Base-by-base conservation (phyloP, 2,329 filamentous ascomycete genomes). In the Sporothrix dimorphospora region DNA sequence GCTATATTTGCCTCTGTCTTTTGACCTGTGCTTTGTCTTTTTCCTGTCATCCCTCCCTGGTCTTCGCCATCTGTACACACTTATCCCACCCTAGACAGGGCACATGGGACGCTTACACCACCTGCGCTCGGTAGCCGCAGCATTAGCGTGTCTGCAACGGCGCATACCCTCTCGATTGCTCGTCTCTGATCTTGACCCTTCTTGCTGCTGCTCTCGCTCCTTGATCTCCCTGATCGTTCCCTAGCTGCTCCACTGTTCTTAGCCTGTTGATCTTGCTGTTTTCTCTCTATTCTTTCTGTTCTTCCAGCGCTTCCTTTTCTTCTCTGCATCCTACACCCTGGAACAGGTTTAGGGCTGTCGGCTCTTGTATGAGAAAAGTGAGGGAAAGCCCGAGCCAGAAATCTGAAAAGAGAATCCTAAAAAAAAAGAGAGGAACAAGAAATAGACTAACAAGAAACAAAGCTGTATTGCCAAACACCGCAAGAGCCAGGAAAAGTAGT, bases 31-130 rank as follows among this genome's bases (percentile, higher is more conserved):
- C 11, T 16, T 63, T 21, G 8, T 27, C 12, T 27, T 16, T 45
- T 40, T n/a, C 19, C 30, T 38, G 30, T 6, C 40, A 42, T 11
- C 6, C 6, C 53, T 53, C 49, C 21, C n/a, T 34, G 2, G 53
- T 34, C 53, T 6, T 34, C 53, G 14, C 53, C 27, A 9, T 2
- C n/a, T 42, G 14, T 14, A 21, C 34, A 21, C 34, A 63, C 34
- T 16, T 24, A 40, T 63, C 38, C 34, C 16, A 42, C 57, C 19
- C 57, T 9, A n/a, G 34, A 42, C 30, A 45, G 70, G 61, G 30
- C 27, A 69, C 40, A 47, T 69, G 69, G 65, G 55, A 71, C 57
- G 69, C 69, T 71, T 61, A 61, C 69, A 53, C 70, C n/a, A 51
- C 34, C 21, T 47, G 67, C 27, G 42, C 8, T 38, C 40, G 42